Evolutionary conservation across 495 filamentous ascomycete species (phyloP).

Genomic region (Mycothermus thermophilus): DNA sequence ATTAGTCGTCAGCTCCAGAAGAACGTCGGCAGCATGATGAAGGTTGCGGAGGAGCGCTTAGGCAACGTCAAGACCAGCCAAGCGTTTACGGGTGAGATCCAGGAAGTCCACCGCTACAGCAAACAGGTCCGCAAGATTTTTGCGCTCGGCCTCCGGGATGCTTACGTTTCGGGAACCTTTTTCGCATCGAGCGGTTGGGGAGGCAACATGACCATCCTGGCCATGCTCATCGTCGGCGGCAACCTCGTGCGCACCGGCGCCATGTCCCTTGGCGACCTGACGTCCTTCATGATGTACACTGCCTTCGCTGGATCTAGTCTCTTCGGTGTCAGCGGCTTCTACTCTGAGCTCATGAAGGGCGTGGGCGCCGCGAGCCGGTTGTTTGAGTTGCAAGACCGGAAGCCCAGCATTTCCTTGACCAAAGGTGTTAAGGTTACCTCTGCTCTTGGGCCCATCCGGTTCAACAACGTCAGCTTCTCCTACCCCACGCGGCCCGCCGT

Average conservation of each 20-base stretch:
- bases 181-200: constrained; percentile 78
- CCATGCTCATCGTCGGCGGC: constrained; percentile 81
- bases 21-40: constrained; percentile 79
- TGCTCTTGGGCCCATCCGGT: constrained; percentile 75
- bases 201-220: constrained; percentile 90
- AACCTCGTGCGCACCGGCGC: constrained; percentile 73
- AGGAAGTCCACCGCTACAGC: constrained; percentile 85
- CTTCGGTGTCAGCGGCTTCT: constrained; percentile 88
- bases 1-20: constrained; percentile 83
- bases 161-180: constrained; percentile 78
- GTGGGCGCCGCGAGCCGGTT: constrained; percentile 88
- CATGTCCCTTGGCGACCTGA: constrained; percentile 82
- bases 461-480: constrained; percentile 70
- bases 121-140: constrained; percentile 85
- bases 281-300: constrained; percentile 97
- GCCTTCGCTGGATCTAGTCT: constrained; percentile 83
- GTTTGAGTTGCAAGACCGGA: constrained; percentile 90
- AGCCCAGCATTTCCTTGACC: constrained; percentile 74
- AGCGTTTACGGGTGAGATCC: constrained; percentile 82
- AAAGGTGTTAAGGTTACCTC: constrained; percentile 61
- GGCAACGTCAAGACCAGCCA: constrained; percentile 94
- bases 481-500: constrained; percentile 88
- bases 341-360: constrained; percentile 97
- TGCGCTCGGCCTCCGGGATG: constrained; percentile 68
- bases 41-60: constrained; percentile 90